Percentiles rank a stretch among this genome's conserved stretches.
phyloP scores from a whole-genome alignment of 495 filamentous ascomycete species.

The Aspergillus sclerotiicarbonarius region DNA sequence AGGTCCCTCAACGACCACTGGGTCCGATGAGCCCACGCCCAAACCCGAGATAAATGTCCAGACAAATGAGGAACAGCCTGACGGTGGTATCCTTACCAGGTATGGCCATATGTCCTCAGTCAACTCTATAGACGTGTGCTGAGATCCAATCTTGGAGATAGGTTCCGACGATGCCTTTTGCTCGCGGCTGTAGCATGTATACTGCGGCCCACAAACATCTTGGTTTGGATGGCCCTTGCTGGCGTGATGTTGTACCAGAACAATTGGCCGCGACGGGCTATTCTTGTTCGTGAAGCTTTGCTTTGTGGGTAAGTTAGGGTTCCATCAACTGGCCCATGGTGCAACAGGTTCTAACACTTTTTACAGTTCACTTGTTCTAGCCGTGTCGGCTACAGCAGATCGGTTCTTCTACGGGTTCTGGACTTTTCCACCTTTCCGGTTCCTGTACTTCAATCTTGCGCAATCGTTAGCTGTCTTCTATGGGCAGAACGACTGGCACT shows the following conservation, averaged over 20 bases:
- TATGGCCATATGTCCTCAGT: slow-evolving; percentile 1
- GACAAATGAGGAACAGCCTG: neutral
- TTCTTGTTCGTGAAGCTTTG: slow-evolving; percentile 58
- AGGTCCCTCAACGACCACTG: neutral
- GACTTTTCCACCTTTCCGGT: slow-evolving; percentile 87
- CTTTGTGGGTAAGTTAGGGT: slow-evolving; percentile 61
- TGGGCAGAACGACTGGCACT: slow-evolving; percentile 87
- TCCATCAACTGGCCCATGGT: neutral
- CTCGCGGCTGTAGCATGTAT: slow-evolving; percentile 82
- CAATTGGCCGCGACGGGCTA: slow-evolving; percentile 40
- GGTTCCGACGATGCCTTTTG: slow-evolving; percentile 64
- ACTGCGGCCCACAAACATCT: slow-evolving; percentile 82
- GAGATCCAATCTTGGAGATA: slow-evolving; percentile 13
- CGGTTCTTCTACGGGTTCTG: slow-evolving; percentile 79
- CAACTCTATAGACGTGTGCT: neutral
- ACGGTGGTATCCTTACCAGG: slow-evolving; percentile 15
- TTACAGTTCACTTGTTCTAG: slow-evolving; percentile 53
- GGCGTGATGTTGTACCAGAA: slow-evolving; percentile 44
- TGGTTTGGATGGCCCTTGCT: slow-evolving; percentile 73
- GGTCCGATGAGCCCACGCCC: neutral
- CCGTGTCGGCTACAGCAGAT: slow-evolving; percentile 66
- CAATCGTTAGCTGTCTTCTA: slow-evolving; percentile 89
- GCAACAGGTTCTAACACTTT: slow-evolving; percentile 11
- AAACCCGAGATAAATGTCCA: neutral
- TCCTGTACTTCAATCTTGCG: slow-evolving; percentile 88